phyloP scores from a whole-genome alignment of 805 yeast genomes.

The Komagataella populi region DNA sequence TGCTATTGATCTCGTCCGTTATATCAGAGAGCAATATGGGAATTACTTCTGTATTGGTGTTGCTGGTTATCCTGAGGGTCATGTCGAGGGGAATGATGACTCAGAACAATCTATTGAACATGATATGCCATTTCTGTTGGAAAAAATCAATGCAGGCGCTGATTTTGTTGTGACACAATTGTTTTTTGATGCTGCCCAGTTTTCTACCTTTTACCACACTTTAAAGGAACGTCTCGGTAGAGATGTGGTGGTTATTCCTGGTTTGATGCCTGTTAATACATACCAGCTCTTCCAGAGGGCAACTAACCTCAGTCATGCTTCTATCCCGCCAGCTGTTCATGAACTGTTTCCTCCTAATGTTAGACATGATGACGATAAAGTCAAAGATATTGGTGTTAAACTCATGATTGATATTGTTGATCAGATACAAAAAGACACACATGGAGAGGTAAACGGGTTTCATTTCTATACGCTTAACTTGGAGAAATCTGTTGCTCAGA shows the following conservation, averaged over 20 bases:
- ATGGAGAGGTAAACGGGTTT: slow-evolving; percentile 58
- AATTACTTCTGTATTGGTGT: slow-evolving; percentile 89
- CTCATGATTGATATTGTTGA: slow-evolving; percentile 51
- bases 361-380: slow-evolving; percentile 63
- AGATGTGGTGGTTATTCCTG: slow-evolving; percentile 61
- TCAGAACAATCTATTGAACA: slow-evolving; percentile 47
- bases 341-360: slow-evolving; percentile 41
- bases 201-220: slow-evolving; percentile 45
- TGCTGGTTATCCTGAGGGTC: slow-evolving; percentile 98
- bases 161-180: slow-evolving; percentile 86
- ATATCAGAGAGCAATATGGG: slow-evolving; percentile 58
- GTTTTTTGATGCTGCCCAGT: slow-evolving; percentile 78
- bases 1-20: slow-evolving; percentile 79
- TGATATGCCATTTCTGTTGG: slow-evolving; percentile 71
- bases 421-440: slow-evolving; percentile 36
- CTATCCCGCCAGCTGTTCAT: slow-evolving; percentile 48
- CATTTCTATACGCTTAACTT: slow-evolving; percentile 89
- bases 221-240: slow-evolving; percentile 29
- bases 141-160: slow-evolving; percentile 89
- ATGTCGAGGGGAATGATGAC: slow-evolving; percentile 71
- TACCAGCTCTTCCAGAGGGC: slow-evolving; percentile 75
- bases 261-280: slow-evolving; percentile 85
- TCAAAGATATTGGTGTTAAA: slow-evolving; percentile 74
- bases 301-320: slow-evolving; percentile 78
- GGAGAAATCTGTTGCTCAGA: slow-evolving; percentile 83